Percentiles rank a stretch among this genome's conserved stretches.
These are phyloP conservation scores for Pseudocohnilembus persalinus DNA, from an alignment of 169 alveolate genomes.

Conservation along the genomic window DNA sequence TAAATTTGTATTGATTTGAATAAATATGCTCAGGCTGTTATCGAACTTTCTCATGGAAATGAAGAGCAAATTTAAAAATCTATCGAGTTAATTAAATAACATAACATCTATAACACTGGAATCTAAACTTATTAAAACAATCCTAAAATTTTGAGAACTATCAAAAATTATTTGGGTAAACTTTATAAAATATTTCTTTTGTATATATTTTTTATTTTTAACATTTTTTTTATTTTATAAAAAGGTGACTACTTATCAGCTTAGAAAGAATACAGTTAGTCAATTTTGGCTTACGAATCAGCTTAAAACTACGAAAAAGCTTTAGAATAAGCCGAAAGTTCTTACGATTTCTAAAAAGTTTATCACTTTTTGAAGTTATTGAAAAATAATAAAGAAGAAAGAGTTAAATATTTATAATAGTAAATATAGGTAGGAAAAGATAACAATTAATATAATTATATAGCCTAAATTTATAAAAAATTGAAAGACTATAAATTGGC, in stretches of 20 bases:
- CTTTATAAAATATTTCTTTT: too few relatives aligned
- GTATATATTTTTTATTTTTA: too few relatives aligned
- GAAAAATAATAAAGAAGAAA: slow-evolving; percentile 63
- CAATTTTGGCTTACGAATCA: slow-evolving; percentile 67
- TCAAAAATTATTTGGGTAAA: slow-evolving; percentile 64
- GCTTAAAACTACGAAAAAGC: slow-evolving; percentile 69
- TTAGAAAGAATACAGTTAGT: slow-evolving; percentile 63
- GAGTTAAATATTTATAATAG: slow-evolving; percentile 63
- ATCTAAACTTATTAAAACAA: slow-evolving; percentile 57
- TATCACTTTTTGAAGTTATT: slow-evolving; percentile 57
- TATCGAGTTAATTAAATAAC: slow-evolving; percentile 62
- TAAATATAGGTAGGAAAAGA: slow-evolving; percentile 52
- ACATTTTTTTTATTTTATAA: too few relatives aligned
- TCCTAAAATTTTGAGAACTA: slow-evolving; percentile 45
- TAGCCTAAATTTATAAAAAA: slow-evolving; percentile 25
- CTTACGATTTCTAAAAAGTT: slow-evolving; percentile 13
- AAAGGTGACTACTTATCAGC: slow-evolving; percentile 60
- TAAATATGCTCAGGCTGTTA: slow-evolving; percentile 73
- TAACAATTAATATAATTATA: background rate
- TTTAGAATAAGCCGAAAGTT: slow-evolving; percentile 2
- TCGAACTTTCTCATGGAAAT: slow-evolving; percentile 69
- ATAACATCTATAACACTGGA: slow-evolving; percentile 74
- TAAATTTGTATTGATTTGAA: slow-evolving; percentile 72
- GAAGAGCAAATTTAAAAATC: slow-evolving; percentile 68
- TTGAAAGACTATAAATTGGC: slow-evolving; percentile 35